Evolutionary conservation across 2,329 filamentous ascomycete species (phyloP), one percentile per base, ranked within the genome.

Genomic region (Coniochaeta prunicola): DNA sequence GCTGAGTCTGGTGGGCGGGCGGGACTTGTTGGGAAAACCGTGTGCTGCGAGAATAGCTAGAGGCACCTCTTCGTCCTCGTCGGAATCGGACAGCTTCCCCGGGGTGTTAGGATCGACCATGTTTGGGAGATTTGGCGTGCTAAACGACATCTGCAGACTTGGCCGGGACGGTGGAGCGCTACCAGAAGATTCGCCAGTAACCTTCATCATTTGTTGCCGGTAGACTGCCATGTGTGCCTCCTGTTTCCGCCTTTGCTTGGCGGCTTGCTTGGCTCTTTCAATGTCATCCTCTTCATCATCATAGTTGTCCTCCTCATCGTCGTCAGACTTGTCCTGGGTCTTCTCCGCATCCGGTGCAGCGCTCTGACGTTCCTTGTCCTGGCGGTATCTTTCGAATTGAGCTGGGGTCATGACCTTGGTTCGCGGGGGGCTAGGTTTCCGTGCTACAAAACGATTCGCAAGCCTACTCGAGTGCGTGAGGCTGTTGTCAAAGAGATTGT

Each of bases 141-240:
- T 90, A 66, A 80, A 77, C 4, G 83, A 84, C 34, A 80, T 76
- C 19, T 81, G 77, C 61, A 87, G 71, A 56, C 76, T 75, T 15
- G 83, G 80, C n/a, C 85, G 82, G 28, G 79, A 71, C 12, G 76
- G 68, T 13, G 73, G 64, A 45, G 76, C 74, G 12, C 79, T 72
- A 4, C 80, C 71, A 19, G 24, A 28, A 24, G 85, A 76, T 65
- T 93, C 90, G 54, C 92, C 92, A 0, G 91, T 96, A 31, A 94
- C 89, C 74, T 96, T 96, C 89, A 93, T 96, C 92, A 96, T 96
- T 73, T 94, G 90, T 71, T 96, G 92, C 59, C 92, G 85, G 71
- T 96, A 96, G 1, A 96, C 88, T 1, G 91, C 83, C 78, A 96
- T 87, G 70, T 94, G 91, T 13, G 92, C 92, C 72, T 96, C 91